Conservation (phyloP, 2,329 filamentous ascomycete species). For the Aureobasidium mangrovei region DNA sequence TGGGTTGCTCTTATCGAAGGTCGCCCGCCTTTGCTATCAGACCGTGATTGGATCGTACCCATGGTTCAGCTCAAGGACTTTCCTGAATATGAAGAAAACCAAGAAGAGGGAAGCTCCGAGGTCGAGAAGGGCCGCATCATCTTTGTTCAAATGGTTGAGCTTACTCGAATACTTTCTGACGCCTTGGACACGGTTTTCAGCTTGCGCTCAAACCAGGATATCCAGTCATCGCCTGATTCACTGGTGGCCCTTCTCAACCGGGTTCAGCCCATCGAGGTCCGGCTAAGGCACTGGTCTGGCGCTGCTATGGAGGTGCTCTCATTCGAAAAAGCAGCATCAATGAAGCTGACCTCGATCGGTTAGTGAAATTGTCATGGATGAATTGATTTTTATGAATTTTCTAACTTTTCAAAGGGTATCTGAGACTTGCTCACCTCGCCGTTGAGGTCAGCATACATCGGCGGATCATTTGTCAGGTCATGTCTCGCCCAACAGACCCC, state of each 20-base stretch:
- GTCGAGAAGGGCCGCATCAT: conserved; percentile 23
- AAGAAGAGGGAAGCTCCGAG: conserved; percentile 24
- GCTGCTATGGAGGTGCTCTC: conserved; percentile 21
- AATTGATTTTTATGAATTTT: background rate
- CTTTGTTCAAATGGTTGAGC: conserved; percentile 24
- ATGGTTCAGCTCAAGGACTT: conserved; percentile 21
- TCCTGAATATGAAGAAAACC: conserved; percentile 25
- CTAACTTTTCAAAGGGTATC: conserved; percentile 27
- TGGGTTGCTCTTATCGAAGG: conserved; percentile 23
- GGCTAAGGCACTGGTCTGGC: conserved; percentile 21
- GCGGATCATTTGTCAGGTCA: conserved; percentile 28
- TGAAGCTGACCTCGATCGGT: conserved; percentile 28
- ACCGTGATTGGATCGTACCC: conserved; percentile 23
- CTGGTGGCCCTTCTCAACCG: conserved; percentile 18
- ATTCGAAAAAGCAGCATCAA: conserved; percentile 21
- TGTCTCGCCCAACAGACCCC: conserved; percentile 19
- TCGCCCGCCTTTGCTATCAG: conserved; percentile 21
- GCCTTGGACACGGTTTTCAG: conserved; percentile 20
- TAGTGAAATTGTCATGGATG: conserved; percentile 12
- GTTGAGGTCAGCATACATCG: conserved; percentile 39
- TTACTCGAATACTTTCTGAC: conserved; percentile 21
- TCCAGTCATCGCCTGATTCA: conserved; percentile 17
- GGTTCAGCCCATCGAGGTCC: conserved; percentile 22
- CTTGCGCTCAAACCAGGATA: conserved; percentile 17
- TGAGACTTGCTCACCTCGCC: conserved; percentile 39